Base-by-base conservation (phyloP, 345 rosid species). In the Murraya koenigii region DNA sequence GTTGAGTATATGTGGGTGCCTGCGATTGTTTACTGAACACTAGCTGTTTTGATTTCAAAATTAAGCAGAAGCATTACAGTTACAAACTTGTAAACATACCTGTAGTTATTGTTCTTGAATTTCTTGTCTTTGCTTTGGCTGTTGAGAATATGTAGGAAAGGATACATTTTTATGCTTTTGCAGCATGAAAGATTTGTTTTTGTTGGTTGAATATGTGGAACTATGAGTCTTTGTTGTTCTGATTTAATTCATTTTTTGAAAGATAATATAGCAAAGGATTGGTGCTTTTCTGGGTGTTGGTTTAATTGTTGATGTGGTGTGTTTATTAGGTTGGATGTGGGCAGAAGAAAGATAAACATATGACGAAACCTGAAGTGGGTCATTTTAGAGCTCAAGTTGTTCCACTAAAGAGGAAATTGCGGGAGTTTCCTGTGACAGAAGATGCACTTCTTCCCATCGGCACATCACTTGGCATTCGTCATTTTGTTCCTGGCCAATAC, bases 321-420 rank as follows among this genome's bases (percentile, higher is more conserved):
- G 93, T 56, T 85, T 77, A 86, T 84, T 85, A 95, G 98, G 86
- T 94, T 66, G 98, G 99, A 61, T 94, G 92, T 75, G 97, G 97
- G 75, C 97, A 92, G 80, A 96, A 96, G 93, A 96, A 96, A 83
- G 89, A 85, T 7, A 96, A 96, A 82, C 98, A 96, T 84, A 88
- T 96, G 87, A 91, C 89, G 1, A 94, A 89, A 85, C 97, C 99
- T 35, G 97, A 89, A 83, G 90, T 96, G 59, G 99, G 98, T 55
- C 99, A 96, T 89, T 96, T 94, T 78, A 92, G 99, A 86, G 95
- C 97, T 82, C 97, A 96, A 77, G 94, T 89, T 67, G 99, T 94
- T 85, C 93, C 97, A 3, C 82, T 96, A 84, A 91, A 89, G 93
- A 90, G 98, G 86, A 96, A 96, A 80, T 74, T 96, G 87, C 90